phyloP scores from a whole-genome alignment of 192 early-diverging fungal genomes.

The Ambispora gerdemannii region DNA sequence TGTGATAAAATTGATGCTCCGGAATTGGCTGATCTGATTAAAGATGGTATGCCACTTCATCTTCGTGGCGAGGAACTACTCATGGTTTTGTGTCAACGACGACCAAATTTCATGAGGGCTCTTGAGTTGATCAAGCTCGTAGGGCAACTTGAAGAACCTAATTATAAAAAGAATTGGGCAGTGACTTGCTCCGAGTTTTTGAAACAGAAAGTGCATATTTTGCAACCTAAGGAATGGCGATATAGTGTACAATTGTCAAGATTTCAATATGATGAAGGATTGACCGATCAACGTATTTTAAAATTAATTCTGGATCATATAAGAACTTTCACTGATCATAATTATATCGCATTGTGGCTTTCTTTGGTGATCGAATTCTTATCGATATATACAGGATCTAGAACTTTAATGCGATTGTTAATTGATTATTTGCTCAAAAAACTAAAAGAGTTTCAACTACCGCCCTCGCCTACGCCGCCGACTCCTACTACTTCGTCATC shows the following conservation, averaged over 20 bases:
- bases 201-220: neutral
- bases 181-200: neutral
- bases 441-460: too few species aligned
- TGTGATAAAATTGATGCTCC: neutral
- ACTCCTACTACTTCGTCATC: conserved; percentile 1
- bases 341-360: conserved; percentile 33
- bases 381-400: conserved; percentile 49
- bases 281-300: conserved; percentile 39
- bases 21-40: neutral
- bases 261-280: conserved; percentile 43
- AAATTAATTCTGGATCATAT: neutral
- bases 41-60: neutral
- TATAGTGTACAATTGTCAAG: conserved; percentile 38
- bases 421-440: conserved; percentile 51
- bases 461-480: too few species aligned
- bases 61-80: neutral
- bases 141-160: neutral
- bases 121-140: neutral
- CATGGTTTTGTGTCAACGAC: neutral
- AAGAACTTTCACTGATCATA: neutral
- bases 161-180: too few species aligned
- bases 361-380: conserved; percentile 52
- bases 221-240: conserved; percentile 20
- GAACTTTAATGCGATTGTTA: conserved; percentile 51
- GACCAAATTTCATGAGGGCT: neutral